phyloP scores from a whole-genome alignment of 2,329 filamentous ascomycete genomes.

The Incumbomyces lentus region DNA sequence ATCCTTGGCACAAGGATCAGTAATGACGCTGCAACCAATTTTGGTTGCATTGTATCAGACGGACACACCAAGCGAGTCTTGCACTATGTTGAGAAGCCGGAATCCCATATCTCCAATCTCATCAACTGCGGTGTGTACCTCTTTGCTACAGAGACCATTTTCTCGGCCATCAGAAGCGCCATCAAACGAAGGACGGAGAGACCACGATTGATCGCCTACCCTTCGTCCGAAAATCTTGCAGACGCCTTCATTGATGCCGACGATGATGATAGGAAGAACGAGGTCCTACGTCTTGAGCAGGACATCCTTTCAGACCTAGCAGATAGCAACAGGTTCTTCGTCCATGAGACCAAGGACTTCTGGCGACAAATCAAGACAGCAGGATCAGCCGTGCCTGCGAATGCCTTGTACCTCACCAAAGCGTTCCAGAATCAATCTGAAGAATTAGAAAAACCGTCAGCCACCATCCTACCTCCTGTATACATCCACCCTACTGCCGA shows the following conservation, averaged over 20 bases:
- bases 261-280: constrained; percentile 63
- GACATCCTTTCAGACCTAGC: constrained; percentile 92
- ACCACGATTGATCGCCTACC: constrained; percentile 86
- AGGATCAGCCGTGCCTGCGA: constrained; percentile 90
- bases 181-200: constrained; percentile 93
- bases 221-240: constrained; percentile 87
- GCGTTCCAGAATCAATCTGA: constrained; percentile 72
- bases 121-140: constrained; percentile 99
- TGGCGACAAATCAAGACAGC: constrained; percentile 99
- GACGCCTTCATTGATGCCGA: constrained; percentile 56
- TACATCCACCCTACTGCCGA: constrained; percentile 88
- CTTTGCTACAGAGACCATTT: constrained; percentile 90
- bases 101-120: constrained; percentile 92
- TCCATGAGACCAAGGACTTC: constrained; percentile 97
- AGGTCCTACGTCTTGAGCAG: constrained; percentile 90
- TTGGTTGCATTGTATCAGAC: constrained; percentile 95
- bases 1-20: constrained; percentile 87
- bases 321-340: constrained; percentile 95
- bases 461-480: constrained; percentile 82
- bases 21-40: constrained; percentile 88
- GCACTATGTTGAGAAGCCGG: constrained; percentile 98
- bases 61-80: constrained; percentile 87
- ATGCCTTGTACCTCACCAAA: constrained; percentile 91
- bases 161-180: constrained; percentile 84
- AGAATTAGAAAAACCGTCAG: constrained; percentile 72